Percentiles rank a stretch among this genome's conserved stretches.
Evolutionary conservation across 768 basidiomycete genomes (phyloP).

Genomic region (Macrolepiota albuminosa): DNA sequence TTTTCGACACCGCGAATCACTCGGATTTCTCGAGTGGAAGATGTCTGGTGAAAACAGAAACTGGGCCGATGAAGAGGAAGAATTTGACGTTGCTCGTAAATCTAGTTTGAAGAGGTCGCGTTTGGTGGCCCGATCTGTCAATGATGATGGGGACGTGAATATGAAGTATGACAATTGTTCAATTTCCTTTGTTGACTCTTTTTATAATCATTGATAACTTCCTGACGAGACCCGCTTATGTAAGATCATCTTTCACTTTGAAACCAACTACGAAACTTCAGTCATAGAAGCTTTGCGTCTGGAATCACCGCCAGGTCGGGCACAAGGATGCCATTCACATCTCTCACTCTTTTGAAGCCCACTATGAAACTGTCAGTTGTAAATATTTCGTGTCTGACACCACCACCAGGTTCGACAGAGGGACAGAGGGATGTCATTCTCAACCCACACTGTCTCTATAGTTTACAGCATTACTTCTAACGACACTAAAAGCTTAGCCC

Average conservation of each 20-base stretch:
- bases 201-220: not conserved
- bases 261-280: no score
- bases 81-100: not conserved
- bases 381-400: not conserved
- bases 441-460: not conserved
- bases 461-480: not conserved
- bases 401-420: not conserved
- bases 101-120: not conserved
- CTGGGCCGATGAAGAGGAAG: not conserved
- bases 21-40: conserved; percentile 28
- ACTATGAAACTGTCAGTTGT: not conserved
- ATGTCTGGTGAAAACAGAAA: conserved; percentile 8
- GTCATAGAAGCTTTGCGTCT: no score
- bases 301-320: no score
- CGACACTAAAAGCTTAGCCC: not conserved
- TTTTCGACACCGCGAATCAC: no score
- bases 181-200: not conserved
- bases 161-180: not conserved
- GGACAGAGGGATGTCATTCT: not conserved
- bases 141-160: not conserved
- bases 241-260: not conserved
- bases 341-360: not conserved
- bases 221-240: not conserved
- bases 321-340: no score
- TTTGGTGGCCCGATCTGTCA: not conserved